These are phyloP conservation scores for Gyromitra esculenta DNA, from an alignment of 2,329 filamentous ascomycete genomes.

Conservation along the genomic window DNA sequence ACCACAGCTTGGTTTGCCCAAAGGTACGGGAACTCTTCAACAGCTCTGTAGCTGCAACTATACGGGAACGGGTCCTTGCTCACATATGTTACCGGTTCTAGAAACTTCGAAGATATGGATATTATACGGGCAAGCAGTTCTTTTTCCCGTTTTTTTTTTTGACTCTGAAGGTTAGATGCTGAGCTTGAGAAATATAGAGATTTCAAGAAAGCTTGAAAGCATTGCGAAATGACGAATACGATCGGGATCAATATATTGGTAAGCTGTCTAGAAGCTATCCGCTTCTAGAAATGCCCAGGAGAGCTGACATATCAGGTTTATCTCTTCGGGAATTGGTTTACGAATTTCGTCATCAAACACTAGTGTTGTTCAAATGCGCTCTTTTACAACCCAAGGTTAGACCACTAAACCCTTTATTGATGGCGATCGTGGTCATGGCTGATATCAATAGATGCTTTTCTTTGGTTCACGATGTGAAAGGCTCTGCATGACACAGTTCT, in stretches of 20 bases:
- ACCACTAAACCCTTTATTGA: neutral
- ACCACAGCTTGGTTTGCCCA: conserved; percentile 97
- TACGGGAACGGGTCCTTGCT: conserved; percentile 23
- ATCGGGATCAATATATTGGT: conserved; percentile 86
- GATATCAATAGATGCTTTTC: conserved; percentile 83
- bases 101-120: conserved; percentile 88
- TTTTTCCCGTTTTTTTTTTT: neutral
- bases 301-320: conserved; percentile 63
- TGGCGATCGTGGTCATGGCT: neutral
- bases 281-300: conserved; percentile 50
- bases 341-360: conserved; percentile 92
- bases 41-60: conserved; percentile 17
- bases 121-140: conserved; percentile 72
- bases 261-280: conserved; percentile 60
- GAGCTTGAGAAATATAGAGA: conserved; percentile 65
- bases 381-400: conserved; percentile 92
- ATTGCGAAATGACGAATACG: conserved; percentile 71
- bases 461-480: conserved; percentile 96
- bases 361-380: conserved; percentile 93
- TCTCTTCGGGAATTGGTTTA: conserved; percentile 90
- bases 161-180: conserved; percentile 38
- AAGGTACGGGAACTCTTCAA: conserved; percentile 62
- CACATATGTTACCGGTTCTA: conserved; percentile 57
- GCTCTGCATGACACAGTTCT: conserved; percentile 98
- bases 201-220: conserved; percentile 86